Conservation (phyloP, 257 asterid species). For the Asclepias syriaca region DNA sequence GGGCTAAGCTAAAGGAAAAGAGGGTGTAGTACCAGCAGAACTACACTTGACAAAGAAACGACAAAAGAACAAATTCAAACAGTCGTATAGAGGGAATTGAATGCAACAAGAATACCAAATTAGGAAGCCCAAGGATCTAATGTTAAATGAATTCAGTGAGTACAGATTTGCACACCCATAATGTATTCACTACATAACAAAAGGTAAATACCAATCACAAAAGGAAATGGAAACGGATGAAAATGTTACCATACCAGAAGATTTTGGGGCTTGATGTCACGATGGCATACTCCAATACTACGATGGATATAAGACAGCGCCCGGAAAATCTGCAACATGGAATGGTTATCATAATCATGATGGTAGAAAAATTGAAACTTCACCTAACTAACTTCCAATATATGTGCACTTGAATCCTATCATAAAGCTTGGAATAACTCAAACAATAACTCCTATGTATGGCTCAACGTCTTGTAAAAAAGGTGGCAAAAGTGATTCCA, state of each 20-base stretch:
- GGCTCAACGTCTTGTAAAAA: not conserved
- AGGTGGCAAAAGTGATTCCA: not conserved
- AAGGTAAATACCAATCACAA: not conserved
- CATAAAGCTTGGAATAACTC: not conserved
- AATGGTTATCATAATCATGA: conserved; percentile 11
- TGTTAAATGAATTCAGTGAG: not conserved
- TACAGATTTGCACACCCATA: not conserved
- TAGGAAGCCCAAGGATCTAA: not conserved
- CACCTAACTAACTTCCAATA: too few species aligned
- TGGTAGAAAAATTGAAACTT: not conserved
- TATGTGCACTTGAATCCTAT: not conserved
- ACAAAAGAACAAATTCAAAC: too few species aligned
- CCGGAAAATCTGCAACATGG: conserved; percentile 74
- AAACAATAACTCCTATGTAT: not conserved
- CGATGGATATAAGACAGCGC: conserved; percentile 90
- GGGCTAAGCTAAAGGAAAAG: not conserved
- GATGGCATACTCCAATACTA: conserved; percentile 84
- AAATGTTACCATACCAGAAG: conserved; percentile 55
- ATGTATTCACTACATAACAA: not conserved
- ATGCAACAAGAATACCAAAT: not conserved
- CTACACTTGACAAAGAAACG: not conserved
- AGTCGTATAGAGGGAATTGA: not conserved
- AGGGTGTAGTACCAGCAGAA: not conserved
- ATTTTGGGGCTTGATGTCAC: conserved; percentile 98
- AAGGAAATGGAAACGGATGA: not conserved